Conservation (phyloP, 371 early-diverging fungal genomes). For the Actinomortierella wolfii region DNA sequence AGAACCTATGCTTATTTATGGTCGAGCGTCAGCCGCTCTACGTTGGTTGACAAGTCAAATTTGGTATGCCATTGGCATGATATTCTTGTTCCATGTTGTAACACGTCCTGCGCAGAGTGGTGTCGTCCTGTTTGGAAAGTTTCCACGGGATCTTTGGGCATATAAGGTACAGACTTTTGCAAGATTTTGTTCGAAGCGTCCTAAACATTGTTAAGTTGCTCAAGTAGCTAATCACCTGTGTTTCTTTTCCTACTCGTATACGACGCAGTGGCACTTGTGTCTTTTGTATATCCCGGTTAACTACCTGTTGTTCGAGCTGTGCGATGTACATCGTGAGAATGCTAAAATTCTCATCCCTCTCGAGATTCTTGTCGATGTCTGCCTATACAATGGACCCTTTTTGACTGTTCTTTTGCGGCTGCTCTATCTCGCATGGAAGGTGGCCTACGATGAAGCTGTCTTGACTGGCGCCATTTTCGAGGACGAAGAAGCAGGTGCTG, state of each 20-base stretch:
- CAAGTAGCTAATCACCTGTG: background rate
- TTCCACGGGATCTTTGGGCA: conserved; percentile 33
- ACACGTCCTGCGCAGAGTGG: conserved; percentile 43
- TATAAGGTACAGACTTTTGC: conserved; percentile 17
- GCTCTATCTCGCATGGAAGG: conserved; percentile 34
- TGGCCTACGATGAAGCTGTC: conserved; percentile 39
- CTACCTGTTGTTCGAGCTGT: conserved; percentile 31
- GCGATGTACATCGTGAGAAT: conserved; percentile 29
- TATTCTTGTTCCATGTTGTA: conserved; percentile 37
- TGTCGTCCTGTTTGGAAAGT: conserved; percentile 37
- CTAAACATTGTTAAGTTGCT: background rate
- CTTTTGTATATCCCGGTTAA: conserved; percentile 33
- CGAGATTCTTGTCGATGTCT: conserved; percentile 34
- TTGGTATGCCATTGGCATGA: conserved; percentile 44
- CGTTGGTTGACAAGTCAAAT: conserved; percentile 43
- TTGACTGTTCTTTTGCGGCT: conserved; percentile 23
- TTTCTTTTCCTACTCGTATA: background rate
- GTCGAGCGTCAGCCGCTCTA: conserved; percentile 12
- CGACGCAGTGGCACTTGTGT: conserved; percentile 24
- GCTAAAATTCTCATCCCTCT: conserved; percentile 32
- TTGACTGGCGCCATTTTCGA: conserved; percentile 39
- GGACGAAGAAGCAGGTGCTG: conserved; percentile 5
- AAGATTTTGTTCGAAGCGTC: background rate
- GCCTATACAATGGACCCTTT: conserved; percentile 37
- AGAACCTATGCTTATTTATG: conserved; percentile 18